Base-by-base conservation (phyloP, 306 rosid species). In the Argentina anserina region DNA sequence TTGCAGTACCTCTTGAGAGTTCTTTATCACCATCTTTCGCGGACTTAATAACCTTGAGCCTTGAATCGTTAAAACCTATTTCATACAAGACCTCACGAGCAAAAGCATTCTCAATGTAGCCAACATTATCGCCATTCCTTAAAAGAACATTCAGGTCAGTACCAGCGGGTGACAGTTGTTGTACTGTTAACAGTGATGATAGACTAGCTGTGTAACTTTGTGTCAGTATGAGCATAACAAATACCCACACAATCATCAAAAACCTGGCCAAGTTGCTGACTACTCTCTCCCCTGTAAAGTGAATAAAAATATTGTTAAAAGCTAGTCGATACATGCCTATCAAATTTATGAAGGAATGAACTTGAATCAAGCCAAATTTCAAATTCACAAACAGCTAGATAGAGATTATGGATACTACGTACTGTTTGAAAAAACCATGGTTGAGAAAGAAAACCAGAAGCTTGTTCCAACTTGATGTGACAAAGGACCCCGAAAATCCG, bases 201-300 rank as follows among this genome's bases (percentile, higher is more conserved):
- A 33, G 69, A 73, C 96, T 92, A 0, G 96, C 91, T 7, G 91
- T 91, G 73, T 89, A 91, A 56, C 97, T 89, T 75, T 89, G 92
- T 40, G 84, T 83, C 56, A 91, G 68, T 63, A 91, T 81, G 23
- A 86, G 78, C 67, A 89, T 88, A 75, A 91, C 91, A 73, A 89
- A 87, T 31, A 75, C 75, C 96, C 97, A 92, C 29, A 92, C 41
- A 1, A 78, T 74, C 70, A 89, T 84, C 76, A 92, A 90, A 75
- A 80, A 81, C 76, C 55, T 47, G 20, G 23, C 55, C 55, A 17
- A 9, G 23, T 47, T 47, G 55, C 55, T 47, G 6, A 47, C 9
- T 5, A 47, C 9, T 47, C 10, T 47, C 7, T 8, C 25, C 9
- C 9, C 55, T 18, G 55, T 47, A n/a, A n/a, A n/a, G n/a, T n/a